Percentiles rank a stretch among this genome's conserved stretches.
Conservation (phyloP, 345 rosid species). For the Acer saccharum region DNA sequence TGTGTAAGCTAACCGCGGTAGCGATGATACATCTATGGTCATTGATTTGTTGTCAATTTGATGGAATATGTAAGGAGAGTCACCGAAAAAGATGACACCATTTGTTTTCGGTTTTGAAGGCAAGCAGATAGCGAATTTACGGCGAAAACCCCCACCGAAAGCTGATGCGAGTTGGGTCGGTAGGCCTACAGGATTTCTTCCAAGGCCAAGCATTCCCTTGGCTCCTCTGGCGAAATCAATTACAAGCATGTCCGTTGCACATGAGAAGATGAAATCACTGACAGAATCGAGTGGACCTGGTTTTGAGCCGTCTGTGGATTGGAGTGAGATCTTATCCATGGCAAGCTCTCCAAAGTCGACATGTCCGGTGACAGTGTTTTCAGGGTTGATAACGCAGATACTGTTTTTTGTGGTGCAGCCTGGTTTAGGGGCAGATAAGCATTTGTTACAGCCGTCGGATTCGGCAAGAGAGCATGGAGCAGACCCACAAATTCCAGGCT, state of each 20-base stretch:
- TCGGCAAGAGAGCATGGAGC: background rate
- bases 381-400: background rate
- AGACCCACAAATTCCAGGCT: background rate
- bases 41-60: background rate
- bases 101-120: slow-evolving; percentile 8
- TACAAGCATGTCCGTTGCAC: background rate
- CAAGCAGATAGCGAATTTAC: slow-evolving; percentile 29
- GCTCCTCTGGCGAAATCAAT: background rate
- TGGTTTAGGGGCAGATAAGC: background rate
- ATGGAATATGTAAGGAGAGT: slow-evolving; percentile 22
- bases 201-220: background rate
- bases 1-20: slow-evolving; percentile 21
- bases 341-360: background rate
- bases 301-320: background rate
- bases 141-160: background rate
- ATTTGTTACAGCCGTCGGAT: background rate
- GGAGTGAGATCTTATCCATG: background rate
- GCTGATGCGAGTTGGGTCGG: background rate
- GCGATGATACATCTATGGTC: background rate
- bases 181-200: background rate
- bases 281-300: background rate
- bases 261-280: background rate
- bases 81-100: slow-evolving; percentile 26
- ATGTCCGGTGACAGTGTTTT: background rate
- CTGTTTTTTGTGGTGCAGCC: background rate